These are phyloP conservation scores for Irineochytrium annulatum DNA, from an alignment of 192 early-diverging fungal species.

Conservation along the genomic window DNA sequence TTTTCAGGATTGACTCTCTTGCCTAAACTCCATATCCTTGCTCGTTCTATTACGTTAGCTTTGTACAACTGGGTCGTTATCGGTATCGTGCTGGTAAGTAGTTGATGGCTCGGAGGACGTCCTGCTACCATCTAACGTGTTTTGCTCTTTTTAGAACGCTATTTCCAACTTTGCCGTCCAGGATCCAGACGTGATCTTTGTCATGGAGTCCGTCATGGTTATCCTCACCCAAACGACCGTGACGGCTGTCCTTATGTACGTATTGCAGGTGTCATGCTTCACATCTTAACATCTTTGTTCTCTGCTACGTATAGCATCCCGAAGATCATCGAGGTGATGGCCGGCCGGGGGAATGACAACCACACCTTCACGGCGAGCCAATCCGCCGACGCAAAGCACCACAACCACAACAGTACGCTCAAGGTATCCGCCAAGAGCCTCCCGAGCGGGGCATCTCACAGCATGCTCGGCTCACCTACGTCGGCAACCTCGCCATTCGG, in stretches of 20 bases:
- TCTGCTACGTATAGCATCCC: not conserved
- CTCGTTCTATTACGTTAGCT: not conserved
- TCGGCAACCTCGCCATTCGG: no score
- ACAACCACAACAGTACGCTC: no score
- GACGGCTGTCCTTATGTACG: not conserved
- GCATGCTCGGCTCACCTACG: no score
- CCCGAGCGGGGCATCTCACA: no score
- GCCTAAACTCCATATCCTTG: not conserved
- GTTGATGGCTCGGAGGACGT: not conserved
- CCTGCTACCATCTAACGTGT: not conserved
- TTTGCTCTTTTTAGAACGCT: not conserved
- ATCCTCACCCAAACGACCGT: slow-evolving; percentile 2
- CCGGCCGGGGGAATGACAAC: slow-evolving; percentile 1
- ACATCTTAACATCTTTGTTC: not conserved
- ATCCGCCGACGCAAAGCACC: no score
- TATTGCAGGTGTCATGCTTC: not conserved
- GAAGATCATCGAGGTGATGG: not conserved
- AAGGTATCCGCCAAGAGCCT: no score
- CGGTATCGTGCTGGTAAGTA: slow-evolving; percentile 5
- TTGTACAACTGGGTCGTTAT: slow-evolving; percentile 6
- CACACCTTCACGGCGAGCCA: not conserved
- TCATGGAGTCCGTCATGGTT: not conserved
- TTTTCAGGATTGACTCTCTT: not conserved
- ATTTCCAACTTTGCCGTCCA: slow-evolving; percentile 4
- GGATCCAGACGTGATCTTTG: slow-evolving; percentile 9